A percentile compares a stretch with the other conserved stretches of the same genome.
These are phyloP conservation scores for Phytophthora pistaciae DNA, from an alignment of 352 stramenopile genomes.

Conservation along the genomic window DNA sequence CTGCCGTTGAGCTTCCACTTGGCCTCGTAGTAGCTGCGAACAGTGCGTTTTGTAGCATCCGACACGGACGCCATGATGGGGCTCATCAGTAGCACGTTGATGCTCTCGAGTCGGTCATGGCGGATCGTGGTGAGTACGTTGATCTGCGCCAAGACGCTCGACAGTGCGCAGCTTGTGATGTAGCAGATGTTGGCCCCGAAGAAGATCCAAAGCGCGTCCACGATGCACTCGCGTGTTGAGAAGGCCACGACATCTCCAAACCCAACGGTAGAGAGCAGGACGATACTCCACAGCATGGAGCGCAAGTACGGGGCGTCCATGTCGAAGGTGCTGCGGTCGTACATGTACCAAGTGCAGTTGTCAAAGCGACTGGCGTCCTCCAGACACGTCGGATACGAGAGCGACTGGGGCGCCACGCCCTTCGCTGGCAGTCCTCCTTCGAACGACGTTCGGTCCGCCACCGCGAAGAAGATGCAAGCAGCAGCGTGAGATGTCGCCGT, in stretches of 20 bases:
- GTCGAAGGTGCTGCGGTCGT: slow-evolving; percentile 67
- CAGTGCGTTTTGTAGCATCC: slow-evolving; percentile 54
- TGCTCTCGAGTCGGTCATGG: slow-evolving; percentile 61
- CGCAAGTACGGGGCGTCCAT: slow-evolving; percentile 71
- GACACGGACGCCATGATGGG: slow-evolving; percentile 49
- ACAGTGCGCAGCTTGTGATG: slow-evolving; percentile 65
- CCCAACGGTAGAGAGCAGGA: slow-evolving; percentile 74
- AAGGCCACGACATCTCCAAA: slow-evolving; percentile 79
- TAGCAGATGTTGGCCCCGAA: slow-evolving; percentile 81
- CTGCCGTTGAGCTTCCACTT: slow-evolving; percentile 83
- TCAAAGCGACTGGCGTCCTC: slow-evolving; percentile 53
- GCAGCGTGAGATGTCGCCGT: slow-evolving; percentile 49
- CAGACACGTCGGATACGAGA: slow-evolving; percentile 53
- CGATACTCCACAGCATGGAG: slow-evolving; percentile 76
- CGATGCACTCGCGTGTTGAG: slow-evolving; percentile 60
- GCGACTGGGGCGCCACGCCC: slow-evolving; percentile 36
- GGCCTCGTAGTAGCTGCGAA: slow-evolving; percentile 74
- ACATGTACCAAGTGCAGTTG: slow-evolving; percentile 82
- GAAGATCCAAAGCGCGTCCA: slow-evolving; percentile 76
- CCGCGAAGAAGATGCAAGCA: slow-evolving; percentile 67
- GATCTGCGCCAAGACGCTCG: slow-evolving; percentile 66
- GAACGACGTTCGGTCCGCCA: slow-evolving; percentile 54
- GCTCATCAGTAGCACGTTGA: slow-evolving; percentile 66
- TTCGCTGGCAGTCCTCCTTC: slow-evolving; percentile 49
- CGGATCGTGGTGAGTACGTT: slow-evolving; percentile 56